These are phyloP conservation scores for Allantophomopsis cytisporea DNA, from an alignment of 2,329 filamentous ascomycete species.

Conservation along the genomic window DNA sequence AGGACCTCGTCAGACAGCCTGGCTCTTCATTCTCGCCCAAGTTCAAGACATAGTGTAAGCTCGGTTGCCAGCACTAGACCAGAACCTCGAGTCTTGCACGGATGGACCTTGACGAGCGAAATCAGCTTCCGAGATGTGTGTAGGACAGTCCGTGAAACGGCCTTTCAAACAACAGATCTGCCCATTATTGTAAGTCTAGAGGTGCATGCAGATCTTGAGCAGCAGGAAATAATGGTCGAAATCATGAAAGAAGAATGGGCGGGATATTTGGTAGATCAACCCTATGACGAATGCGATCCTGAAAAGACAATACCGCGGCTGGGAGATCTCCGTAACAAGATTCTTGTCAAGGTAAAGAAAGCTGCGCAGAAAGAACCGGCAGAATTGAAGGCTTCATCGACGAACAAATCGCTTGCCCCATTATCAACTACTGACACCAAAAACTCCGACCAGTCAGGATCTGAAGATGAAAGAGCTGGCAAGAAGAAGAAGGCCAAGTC, in stretches of 20 bases:
- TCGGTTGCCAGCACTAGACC: slow-evolving; percentile 1
- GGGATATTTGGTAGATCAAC: slow-evolving; percentile 52
- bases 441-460: slow-evolving; percentile 14
- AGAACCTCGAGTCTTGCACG: slow-evolving; percentile 76
- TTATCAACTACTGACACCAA: slow-evolving; percentile 3
- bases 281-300: slow-evolving; percentile 28
- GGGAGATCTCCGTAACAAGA: slow-evolving; percentile 61
- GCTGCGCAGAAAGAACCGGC: slow-evolving; percentile 2
- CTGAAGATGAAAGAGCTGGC: slow-evolving; percentile 15
- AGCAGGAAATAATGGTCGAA: slow-evolving; percentile 84
- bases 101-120: slow-evolving; percentile 75
- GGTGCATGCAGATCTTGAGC: slow-evolving; percentile 68
- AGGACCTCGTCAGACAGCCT: no score
- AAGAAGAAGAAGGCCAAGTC: slow-evolving; percentile 15
- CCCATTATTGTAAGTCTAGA: slow-evolving; percentile 89
- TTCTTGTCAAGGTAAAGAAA: slow-evolving; percentile 71
- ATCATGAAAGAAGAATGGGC: slow-evolving; percentile 89
- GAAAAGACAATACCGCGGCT: slow-evolving; percentile 51
- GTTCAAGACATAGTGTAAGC: neutral
- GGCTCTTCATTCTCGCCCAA: neutral
- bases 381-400: slow-evolving; percentile 4
- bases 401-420: slow-evolving; percentile 8
- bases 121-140: slow-evolving; percentile 83
- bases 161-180: slow-evolving; percentile 62
- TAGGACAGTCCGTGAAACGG: slow-evolving; percentile 61